Conservation (phyloP, 2,329 filamentous ascomycete species). For the Lithohypha guttulata region DNA sequence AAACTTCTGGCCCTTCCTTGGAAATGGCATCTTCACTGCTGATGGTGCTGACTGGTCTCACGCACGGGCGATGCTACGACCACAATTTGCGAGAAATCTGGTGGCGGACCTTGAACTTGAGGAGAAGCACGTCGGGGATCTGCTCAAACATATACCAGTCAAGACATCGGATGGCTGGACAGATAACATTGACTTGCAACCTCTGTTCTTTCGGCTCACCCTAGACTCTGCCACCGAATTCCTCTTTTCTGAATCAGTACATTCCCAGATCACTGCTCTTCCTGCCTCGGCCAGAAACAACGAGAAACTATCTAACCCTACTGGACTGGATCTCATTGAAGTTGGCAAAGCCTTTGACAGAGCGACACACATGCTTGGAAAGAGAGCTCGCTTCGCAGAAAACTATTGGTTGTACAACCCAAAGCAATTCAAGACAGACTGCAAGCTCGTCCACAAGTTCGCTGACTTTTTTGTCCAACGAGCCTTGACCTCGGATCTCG, state of each 20-base stretch:
- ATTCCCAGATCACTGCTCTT: constrained; percentile 35
- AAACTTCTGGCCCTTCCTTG: constrained; percentile 47
- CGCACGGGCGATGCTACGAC: constrained; percentile 69
- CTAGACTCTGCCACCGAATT: constrained; percentile 86
- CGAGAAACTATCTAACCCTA: constrained; percentile 64
- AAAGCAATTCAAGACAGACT: constrained; percentile 31
- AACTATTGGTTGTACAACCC: constrained; percentile 32
- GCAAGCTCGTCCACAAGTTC: constrained; percentile 35
- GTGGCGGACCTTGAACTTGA: constrained; percentile 70
- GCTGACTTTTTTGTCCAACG: constrained; percentile 40
- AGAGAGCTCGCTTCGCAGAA: constrained; percentile 24
- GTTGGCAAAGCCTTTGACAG: constrained; percentile 30
- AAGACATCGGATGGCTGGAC: constrained; percentile 24
- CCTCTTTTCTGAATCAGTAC: constrained; percentile 65
- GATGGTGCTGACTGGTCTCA: constrained; percentile 60
- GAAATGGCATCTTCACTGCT: constrained; percentile 51
- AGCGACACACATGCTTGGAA: constrained; percentile 21
- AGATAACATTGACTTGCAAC: constrained; percentile 43
- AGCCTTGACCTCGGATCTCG: constrained; percentile 25
- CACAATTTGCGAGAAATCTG: constrained; percentile 77
- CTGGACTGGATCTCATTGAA: constrained; percentile 45
- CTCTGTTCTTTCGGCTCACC: constrained; percentile 43
- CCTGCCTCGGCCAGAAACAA: constrained; percentile 45
- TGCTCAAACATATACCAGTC: constrained; percentile 53
- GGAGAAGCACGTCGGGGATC: constrained; percentile 62